These are phyloP conservation scores for Paradendryphiella salina DNA, from an alignment of 2,329 filamentous ascomycete species.

Conservation along the genomic window DNA sequence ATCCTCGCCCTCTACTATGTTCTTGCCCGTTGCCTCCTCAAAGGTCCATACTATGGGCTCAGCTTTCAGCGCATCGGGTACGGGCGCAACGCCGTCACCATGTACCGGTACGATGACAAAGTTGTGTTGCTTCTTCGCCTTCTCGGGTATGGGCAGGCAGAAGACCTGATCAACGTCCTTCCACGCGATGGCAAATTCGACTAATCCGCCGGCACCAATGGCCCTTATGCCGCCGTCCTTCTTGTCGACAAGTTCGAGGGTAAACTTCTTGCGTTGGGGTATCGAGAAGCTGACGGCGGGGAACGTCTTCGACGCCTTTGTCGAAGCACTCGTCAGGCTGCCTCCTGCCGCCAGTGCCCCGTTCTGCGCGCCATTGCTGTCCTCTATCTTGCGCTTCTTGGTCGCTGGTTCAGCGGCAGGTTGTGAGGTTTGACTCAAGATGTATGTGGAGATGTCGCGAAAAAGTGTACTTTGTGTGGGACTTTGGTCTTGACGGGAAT, in stretches of 20 bases:
- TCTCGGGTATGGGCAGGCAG: conserved; percentile 66
- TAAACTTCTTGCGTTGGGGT: conserved; percentile 66
- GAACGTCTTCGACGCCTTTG: conserved; percentile 38
- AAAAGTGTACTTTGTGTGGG: conserved; percentile 41
- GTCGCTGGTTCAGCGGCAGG: conserved; percentile 32
- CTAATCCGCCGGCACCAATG: conserved; percentile 54
- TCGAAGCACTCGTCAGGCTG: conserved; percentile 26
- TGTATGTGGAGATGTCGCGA: conserved; percentile 45
- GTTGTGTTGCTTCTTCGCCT: conserved; percentile 64
- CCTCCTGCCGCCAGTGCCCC: conserved; percentile 18
- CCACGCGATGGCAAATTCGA: conserved; percentile 59
- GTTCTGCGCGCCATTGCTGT: conserved; percentile 27
- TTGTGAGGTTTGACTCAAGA: conserved; percentile 34
- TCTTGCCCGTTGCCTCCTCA: conserved; percentile 55
- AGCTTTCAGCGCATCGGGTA: conserved; percentile 46
- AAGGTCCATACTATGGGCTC: conserved; percentile 66
- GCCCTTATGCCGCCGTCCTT: conserved; percentile 52
- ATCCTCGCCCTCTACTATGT: conserved; percentile 49
- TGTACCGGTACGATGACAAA: conserved; percentile 62
- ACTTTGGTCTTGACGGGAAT: conserved; percentile 35
- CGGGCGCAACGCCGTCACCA: conserved; percentile 54
- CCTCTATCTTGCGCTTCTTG: conserved; percentile 48
- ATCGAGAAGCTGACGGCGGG: conserved; percentile 63
- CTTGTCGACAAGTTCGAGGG: conserved; percentile 58
- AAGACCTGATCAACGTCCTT: conserved; percentile 60